Conservation (phyloP, 2,329 filamentous ascomycete species). For the Nemania sp. region DNA sequence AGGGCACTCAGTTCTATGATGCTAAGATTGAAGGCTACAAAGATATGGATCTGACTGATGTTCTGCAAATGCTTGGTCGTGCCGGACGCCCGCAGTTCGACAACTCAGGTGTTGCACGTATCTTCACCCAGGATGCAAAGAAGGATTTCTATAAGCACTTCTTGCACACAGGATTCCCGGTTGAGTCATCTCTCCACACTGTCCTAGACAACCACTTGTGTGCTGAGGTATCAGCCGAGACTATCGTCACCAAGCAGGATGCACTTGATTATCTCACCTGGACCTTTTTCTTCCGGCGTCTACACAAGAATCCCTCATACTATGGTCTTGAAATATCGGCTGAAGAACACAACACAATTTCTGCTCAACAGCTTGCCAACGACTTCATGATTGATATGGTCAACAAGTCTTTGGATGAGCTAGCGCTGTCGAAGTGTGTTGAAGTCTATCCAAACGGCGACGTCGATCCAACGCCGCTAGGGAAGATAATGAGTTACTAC, state of each 20-base stretch:
- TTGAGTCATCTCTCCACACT: conserved; percentile 95
- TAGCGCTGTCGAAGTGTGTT: conserved; percentile 87
- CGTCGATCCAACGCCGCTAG: conserved; percentile 88
- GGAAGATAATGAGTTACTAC: conserved; percentile 99
- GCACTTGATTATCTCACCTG: conserved; percentile 97
- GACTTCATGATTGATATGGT: conserved; percentile 96
- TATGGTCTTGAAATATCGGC: conserved; percentile 95
- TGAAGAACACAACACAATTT: conserved; percentile 89
- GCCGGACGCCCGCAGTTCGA: conserved; percentile 97
- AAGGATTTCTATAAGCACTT: conserved; percentile 99
- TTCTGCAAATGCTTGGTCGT: conserved; percentile 96
- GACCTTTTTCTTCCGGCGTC: conserved; percentile 98
- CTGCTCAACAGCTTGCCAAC: conserved; percentile 88
- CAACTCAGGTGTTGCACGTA: conserved; percentile 92
- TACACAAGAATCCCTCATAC: conserved; percentile 98
- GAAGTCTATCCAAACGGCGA: conserved; percentile 86
- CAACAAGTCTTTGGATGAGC: conserved; percentile 83
- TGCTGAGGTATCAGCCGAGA: conserved; percentile 93
- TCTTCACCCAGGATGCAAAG: conserved; percentile 97
- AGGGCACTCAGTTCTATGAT: conserved; percentile 98
- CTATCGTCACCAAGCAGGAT: conserved; percentile 93
- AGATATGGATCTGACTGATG: conserved; percentile 98
- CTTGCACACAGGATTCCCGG: conserved; percentile 95
- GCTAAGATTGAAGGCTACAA: conserved; percentile 98
- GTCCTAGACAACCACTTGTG: conserved; percentile 97